Evolutionary conservation across 176 grass and related monocot species (phyloP).

Genomic region (Carex kokanica): DNA sequence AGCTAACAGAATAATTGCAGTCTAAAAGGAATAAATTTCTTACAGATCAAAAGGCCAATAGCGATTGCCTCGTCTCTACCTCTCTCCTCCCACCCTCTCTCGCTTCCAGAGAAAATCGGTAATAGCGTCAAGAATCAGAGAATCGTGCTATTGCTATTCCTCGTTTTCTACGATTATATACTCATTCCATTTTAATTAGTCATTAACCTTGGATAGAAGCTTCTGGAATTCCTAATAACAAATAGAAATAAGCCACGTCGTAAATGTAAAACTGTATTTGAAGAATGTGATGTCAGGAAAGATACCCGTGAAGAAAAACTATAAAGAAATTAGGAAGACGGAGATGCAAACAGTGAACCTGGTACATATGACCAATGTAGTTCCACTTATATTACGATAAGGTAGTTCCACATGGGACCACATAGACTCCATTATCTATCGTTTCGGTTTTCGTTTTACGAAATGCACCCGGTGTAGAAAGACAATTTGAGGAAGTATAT

Average conservation of each 20-base stretch:
- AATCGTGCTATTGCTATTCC: neutral
- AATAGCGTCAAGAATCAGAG: conserved; percentile 16
- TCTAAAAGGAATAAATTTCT: neutral
- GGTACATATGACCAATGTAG: neutral
- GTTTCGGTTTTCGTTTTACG: neutral
- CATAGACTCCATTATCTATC: too few relatives aligned
- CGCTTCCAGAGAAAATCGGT: conserved; percentile 14
- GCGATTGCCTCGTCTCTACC: conserved; percentile 5
- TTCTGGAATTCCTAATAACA: conserved; percentile 2
- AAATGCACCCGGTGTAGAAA: neutral
- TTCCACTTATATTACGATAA: neutral
- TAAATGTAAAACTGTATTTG: neutral
- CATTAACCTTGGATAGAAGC: neutral
- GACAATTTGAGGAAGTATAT: neutral
- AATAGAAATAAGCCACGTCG: neutral
- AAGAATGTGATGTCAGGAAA: neutral
- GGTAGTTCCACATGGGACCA: neutral
- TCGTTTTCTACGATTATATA: conserved; percentile 16
- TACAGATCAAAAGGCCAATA: conserved; percentile 30
- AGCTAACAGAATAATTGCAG: conserved; percentile 9
- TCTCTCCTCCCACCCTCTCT: conserved; percentile 17
- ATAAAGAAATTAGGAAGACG: neutral
- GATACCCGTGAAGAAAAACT: neutral
- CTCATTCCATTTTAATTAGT: neutral
- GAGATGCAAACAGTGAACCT: neutral